Conservation (phyloP, 495 filamentous ascomycete genomes). For the Aspergillus egyptiacus region DNA sequence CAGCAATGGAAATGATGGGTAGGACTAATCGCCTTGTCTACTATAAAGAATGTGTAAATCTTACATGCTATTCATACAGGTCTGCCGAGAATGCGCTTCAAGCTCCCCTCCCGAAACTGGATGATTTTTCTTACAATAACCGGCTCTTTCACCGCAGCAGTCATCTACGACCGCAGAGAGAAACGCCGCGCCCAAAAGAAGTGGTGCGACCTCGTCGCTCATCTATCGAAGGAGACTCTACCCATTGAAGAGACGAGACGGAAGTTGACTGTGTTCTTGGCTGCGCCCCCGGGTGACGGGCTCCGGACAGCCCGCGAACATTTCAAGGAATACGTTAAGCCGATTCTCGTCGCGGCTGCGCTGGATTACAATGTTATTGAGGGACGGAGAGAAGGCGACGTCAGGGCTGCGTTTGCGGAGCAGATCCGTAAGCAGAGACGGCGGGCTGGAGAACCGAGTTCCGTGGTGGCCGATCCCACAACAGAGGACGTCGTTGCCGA, state of each 20-base stretch:
- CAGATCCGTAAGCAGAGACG: conserved; percentile 64
- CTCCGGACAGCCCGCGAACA: conserved; percentile 79
- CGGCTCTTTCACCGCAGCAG: conserved; percentile 64
- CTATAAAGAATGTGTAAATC: background rate
- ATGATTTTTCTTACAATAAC: conserved; percentile 84
- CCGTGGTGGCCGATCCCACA: conserved; percentile 30
- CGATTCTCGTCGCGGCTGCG: conserved; percentile 80
- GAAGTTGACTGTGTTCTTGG: conserved; percentile 79
- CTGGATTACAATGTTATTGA: conserved; percentile 95
- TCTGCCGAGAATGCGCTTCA: conserved; percentile 70
- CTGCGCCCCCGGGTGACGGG: conserved; percentile 79
- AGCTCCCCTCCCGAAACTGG: conserved; percentile 95
- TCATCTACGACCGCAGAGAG: conserved; percentile 86
- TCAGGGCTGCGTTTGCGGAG: conserved; percentile 76
- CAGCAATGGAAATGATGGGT: conserved; percentile 70
- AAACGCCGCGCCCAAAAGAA: conserved; percentile 76
- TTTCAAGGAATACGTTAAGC: conserved; percentile 94
- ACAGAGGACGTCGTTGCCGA: conserved; percentile 51
- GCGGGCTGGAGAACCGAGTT: conserved; percentile 45
- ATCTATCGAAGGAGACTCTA: conserved; percentile 72
- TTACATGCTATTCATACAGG: conserved; percentile 29
- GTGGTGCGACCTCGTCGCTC: conserved; percentile 84
- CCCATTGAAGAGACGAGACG: conserved; percentile 66
- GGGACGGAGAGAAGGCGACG: conserved; percentile 80
- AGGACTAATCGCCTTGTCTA: conserved; percentile 5